A percentile compares a stretch with the other conserved stretches of the same genome.
phyloP scores from a whole-genome alignment of 169 alveolate species.

The Eimeria acervulina region DNA sequence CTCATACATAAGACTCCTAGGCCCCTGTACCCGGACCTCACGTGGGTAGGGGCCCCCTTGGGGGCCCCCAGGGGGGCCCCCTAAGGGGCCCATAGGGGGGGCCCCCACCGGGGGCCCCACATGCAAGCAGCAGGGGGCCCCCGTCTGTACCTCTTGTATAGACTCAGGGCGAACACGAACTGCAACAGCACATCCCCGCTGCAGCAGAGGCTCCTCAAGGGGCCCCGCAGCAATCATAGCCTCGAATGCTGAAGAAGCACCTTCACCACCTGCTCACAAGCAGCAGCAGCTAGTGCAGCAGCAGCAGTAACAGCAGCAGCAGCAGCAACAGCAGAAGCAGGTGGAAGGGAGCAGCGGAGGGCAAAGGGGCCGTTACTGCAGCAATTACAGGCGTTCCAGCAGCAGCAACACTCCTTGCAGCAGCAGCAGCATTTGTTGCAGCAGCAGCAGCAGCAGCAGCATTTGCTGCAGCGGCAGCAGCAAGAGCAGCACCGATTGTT shows the following conservation, averaged over 20 bases:
- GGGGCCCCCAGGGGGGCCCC: too few species aligned
- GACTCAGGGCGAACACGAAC: conserved; percentile 80
- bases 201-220: not conserved
- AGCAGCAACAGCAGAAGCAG: too few species aligned
- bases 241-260: not conserved
- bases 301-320: too few species aligned
- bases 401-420: too few species aligned
- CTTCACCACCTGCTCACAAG: not conserved
- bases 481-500: too few species aligned
- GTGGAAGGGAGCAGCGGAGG: too few species aligned
- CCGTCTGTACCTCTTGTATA: conserved; percentile 21
- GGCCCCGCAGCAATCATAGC: not conserved
- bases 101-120: conserved; percentile 9
- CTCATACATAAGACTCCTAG: not conserved
- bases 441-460: too few species aligned
- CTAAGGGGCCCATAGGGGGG: not conserved
- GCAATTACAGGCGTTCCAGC: too few species aligned
- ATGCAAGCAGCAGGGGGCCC: conserved; percentile 23
- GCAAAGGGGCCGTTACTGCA: too few species aligned
- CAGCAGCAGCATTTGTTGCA: too few species aligned
- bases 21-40: not conserved
- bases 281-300: not conserved
- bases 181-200: conserved; percentile 64
- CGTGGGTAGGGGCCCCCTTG: not conserved
- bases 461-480: too few species aligned